These are phyloP conservation scores for Allium cepa DNA, from an alignment of 106 monocot genomes.

Conservation along the genomic window DNA sequence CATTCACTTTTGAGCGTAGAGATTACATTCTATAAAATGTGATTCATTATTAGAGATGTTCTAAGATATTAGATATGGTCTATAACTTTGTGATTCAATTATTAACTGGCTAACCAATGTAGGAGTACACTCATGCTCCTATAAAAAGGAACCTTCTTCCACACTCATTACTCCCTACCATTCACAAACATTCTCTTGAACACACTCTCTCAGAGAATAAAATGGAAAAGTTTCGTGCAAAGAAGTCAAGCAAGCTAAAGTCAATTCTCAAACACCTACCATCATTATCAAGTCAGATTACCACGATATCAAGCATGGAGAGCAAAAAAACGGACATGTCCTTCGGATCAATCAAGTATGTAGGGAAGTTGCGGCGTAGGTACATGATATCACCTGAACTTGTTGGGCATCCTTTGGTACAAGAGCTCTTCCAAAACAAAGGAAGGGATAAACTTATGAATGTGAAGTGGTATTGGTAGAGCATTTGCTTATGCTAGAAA, in stretches of 20 bases:
- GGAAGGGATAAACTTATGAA: not conserved
- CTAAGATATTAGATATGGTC: no score
- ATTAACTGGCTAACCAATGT: no score
- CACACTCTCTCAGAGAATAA: not conserved
- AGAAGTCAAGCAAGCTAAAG: not conserved
- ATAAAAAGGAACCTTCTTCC: not conserved
- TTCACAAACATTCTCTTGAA: not conserved
- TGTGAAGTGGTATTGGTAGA: constrained; percentile 71
- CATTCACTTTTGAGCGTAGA: no score
- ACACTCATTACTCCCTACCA: constrained; percentile 1
- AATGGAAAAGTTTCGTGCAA: not conserved
- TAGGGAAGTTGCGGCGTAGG: constrained; percentile 55
- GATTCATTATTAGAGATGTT: no score
- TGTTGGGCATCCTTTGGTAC: constrained; percentile 35
- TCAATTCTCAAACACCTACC: constrained; percentile 3
- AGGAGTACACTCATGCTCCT: not conserved
- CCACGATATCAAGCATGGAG: no score
- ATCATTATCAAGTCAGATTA: not conserved
- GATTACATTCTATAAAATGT: no score
- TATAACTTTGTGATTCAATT: no score
- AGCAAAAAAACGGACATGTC: not conserved
- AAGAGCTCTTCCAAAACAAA: constrained; percentile 13
- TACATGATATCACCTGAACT: constrained; percentile 40
- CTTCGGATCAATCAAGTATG: constrained; percentile 41
- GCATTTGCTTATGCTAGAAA: constrained; percentile 68